A percentile compares a stretch with the other conserved stretches of the same genome.
phyloP scores from a whole-genome alignment of 2,329 filamentous ascomycete species.

The Aspergillus sp. region DNA sequence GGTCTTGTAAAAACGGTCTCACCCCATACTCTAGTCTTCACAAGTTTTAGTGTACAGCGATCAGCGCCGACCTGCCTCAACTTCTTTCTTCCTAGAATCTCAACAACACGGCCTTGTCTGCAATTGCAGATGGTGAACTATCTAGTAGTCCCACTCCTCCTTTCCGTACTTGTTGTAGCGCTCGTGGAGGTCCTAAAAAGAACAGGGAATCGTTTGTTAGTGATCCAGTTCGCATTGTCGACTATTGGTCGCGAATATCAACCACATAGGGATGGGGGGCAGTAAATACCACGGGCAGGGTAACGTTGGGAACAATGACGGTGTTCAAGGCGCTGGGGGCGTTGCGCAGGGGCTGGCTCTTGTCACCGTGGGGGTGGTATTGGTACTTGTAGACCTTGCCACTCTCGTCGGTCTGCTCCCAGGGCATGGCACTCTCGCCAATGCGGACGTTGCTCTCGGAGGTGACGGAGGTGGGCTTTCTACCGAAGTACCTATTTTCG shows the following conservation, averaged over 20 bases:
- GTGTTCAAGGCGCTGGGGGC: slow-evolving; percentile 94
- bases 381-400: slow-evolving; percentile 71
- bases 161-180: slow-evolving; percentile 99
- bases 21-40: slow-evolving; percentile 27
- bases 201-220: background rate
- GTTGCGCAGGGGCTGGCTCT: slow-evolving; percentile 72
- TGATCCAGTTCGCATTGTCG: background rate
- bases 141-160: slow-evolving; percentile 68
- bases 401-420: slow-evolving; percentile 68
- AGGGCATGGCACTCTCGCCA: slow-evolving; percentile 80
- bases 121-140: slow-evolving; percentile 11
- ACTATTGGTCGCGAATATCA: background rate
- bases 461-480: slow-evolving; percentile 79
- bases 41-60: slow-evolving; percentile 38
- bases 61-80: slow-evolving; percentile 16
- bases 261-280: slow-evolving; percentile 1
- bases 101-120: slow-evolving; percentile 16
- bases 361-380: slow-evolving; percentile 85
- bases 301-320: slow-evolving; percentile 91
- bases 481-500: slow-evolving; percentile 59
- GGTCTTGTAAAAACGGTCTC: slow-evolving; percentile 26
- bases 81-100: slow-evolving; percentile 4
- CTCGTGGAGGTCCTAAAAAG: slow-evolving; percentile 77
- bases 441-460: slow-evolving; percentile 79
- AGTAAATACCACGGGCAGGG: slow-evolving; percentile 74